phyloP scores from a whole-genome alignment of 257 asterid species.

The Solanum sitiens region DNA sequence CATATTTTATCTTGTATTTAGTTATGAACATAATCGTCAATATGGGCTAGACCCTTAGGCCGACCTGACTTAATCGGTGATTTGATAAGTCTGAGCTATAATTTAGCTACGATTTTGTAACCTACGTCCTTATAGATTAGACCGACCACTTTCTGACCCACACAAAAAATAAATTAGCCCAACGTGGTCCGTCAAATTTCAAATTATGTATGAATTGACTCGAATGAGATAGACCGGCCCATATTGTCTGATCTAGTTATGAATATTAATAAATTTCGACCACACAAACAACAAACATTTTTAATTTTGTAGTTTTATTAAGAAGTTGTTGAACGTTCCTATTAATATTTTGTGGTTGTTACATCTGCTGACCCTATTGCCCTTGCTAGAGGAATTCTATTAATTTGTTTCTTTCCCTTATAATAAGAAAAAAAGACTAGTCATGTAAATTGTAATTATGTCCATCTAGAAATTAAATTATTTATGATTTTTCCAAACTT shows the following conservation, averaged over 20 bases:
- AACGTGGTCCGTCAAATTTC: too few species aligned
- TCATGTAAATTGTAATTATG: not conserved
- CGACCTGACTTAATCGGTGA: too few species aligned
- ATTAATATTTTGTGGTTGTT: not conserved
- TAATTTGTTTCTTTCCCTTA: not conserved
- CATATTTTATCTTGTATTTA: too few species aligned
- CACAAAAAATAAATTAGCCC: too few species aligned
- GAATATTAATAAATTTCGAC: not conserved
- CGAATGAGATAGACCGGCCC: too few species aligned
- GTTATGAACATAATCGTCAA: not conserved
- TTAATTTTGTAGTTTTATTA: not conserved
- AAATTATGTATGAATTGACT: too few species aligned
- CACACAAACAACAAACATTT: not conserved
- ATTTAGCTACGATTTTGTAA: too few species aligned
- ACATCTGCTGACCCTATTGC: not conserved
- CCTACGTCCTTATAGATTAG: too few species aligned
- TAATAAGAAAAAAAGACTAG: not conserved
- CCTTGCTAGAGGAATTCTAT: not conserved
- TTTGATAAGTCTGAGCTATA: too few species aligned
- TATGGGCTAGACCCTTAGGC: too few species aligned
- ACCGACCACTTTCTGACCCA: too few species aligned
- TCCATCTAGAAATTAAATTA: not conserved
- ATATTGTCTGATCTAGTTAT: too few species aligned
- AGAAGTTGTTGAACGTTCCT: not conserved
- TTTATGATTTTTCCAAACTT: not conserved